Evolutionary conservation across 306 rosid genomes (phyloP), one percentile per base, ranked within the genome.

Genomic region (Castanospermum australe): DNA sequence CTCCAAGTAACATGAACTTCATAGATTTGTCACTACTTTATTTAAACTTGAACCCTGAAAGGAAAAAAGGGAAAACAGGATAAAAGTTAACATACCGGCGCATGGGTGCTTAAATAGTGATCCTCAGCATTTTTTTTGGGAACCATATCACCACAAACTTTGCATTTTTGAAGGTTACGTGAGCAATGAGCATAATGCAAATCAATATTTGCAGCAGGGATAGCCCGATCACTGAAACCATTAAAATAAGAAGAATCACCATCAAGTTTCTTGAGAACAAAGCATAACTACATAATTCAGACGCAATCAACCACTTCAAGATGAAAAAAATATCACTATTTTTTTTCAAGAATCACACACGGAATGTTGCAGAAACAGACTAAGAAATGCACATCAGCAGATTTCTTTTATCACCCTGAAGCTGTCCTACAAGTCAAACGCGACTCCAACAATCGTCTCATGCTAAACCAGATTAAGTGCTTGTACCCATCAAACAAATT

Each of bases 71-170:
- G 7, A 0, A 59, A 17, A 35, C 5, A 64, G 11, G 41, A 71
- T 21, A 44, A 76, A 32, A 51, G 18, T 24, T 47, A 48, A 84
- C 84, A 30, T 83, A 89, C 92, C 82, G 82, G 91, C 12, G 81
- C 99, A 93, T 96, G 99, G 22, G 92, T 90, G 87, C 79, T 89
- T 21, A 88, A 75, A 77, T 90, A 93, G 79, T 96, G 99, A 47
- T 96, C 94, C 84, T 91, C 88, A 8, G 92, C 92, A 72, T 57
- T 70, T 73, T 76, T 79, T 66, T 76, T 91, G 0, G 98, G 98
- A 86, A 96, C 77, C 99, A 96, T 96, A 50, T 96, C 99, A 54
- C 87, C 89, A 47, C 99, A 96, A 69, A 91, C 75, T 89, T 96
- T 89, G 84, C 99, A 96, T 83, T 73, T 96, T 75, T 88, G 91